Conservation (phyloP, 1,139 yeast species). For the Geotrichum siamense region DNA sequence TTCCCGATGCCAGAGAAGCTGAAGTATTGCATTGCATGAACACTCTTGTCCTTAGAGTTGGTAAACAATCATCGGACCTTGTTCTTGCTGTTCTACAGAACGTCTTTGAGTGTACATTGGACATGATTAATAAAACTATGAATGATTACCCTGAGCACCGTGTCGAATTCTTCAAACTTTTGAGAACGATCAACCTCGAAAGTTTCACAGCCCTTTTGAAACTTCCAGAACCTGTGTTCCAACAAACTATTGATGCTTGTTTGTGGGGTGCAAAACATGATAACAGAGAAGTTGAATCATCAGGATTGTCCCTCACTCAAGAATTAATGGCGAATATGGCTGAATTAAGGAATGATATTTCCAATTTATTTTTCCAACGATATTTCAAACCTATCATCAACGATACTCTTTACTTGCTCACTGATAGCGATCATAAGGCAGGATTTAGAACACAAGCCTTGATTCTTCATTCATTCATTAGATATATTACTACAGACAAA, state of each 20-base stretch:
- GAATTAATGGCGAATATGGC: slow-evolving; percentile 83
- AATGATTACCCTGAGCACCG: slow-evolving; percentile 97
- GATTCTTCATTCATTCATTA: slow-evolving; percentile 74
- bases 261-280: slow-evolving; percentile 98
- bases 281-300: slow-evolving; percentile 89
- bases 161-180: slow-evolving; percentile 85
- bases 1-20: slow-evolving; percentile 96
- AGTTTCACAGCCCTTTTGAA: slow-evolving; percentile 81
- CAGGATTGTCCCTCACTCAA: slow-evolving; percentile 72
- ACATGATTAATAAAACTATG: slow-evolving; percentile 92
- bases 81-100: slow-evolving; percentile 80
- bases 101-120: slow-evolving; percentile 89
- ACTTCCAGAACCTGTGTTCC: slow-evolving; percentile 88
- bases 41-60: slow-evolving; percentile 79
- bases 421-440: slow-evolving; percentile 96
- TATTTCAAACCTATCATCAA: slow-evolving; percentile 85
- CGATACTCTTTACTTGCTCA: slow-evolving; percentile 86
- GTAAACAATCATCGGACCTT: slow-evolving; percentile 83
- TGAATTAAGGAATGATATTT: slow-evolving; percentile 65
- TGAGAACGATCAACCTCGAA: slow-evolving; percentile 78
- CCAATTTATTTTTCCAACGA: slow-evolving; percentile 80
- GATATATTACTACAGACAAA: slow-evolving; percentile 68
- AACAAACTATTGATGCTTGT: slow-evolving; percentile 84
- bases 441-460: slow-evolving; percentile 88
- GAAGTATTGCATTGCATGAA: slow-evolving; percentile 95